phyloP scores from a whole-genome alignment of 345 rosid species.

The Dipteronia sinensis region DNA sequence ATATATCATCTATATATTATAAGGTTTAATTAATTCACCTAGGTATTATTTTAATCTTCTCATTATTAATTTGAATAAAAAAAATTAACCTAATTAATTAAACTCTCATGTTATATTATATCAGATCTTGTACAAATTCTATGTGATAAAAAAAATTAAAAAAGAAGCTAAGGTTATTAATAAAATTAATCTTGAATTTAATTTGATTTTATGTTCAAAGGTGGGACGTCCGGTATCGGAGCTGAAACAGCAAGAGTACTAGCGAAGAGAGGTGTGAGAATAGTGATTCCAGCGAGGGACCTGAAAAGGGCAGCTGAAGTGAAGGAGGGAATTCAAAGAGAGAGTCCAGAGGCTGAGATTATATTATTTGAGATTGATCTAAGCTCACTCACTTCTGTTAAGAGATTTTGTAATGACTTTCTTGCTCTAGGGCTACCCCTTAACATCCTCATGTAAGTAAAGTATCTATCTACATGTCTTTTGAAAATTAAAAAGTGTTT shows the following conservation, averaged over 20 bases:
- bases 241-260: constrained; percentile 84
- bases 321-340: constrained; percentile 57
- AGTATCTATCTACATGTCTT: too few species aligned
- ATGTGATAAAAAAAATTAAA: neutral
- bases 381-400: constrained; percentile 75
- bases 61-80: neutral
- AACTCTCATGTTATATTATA: neutral
- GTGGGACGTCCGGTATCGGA: constrained; percentile 96
- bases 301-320: constrained; percentile 62
- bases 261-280: constrained; percentile 79
- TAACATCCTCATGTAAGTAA: constrained; percentile 80
- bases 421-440: constrained; percentile 71
- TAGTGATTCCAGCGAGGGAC: constrained; percentile 88
- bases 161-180: too few species aligned
- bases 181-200: neutral
- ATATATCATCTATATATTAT: neutral
- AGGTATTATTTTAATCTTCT: neutral
- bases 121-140: neutral
- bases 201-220: constrained; percentile 31
- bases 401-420: constrained; percentile 67
- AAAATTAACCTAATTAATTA: neutral
- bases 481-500: too few species aligned
- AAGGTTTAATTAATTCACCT: constrained; percentile 1
- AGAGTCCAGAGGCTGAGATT: constrained; percentile 64
- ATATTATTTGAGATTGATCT: constrained; percentile 68